Conservation (phyloP, 2,329 filamentous ascomycete genomes). For the Tolypocladium cylindrosporum region DNA sequence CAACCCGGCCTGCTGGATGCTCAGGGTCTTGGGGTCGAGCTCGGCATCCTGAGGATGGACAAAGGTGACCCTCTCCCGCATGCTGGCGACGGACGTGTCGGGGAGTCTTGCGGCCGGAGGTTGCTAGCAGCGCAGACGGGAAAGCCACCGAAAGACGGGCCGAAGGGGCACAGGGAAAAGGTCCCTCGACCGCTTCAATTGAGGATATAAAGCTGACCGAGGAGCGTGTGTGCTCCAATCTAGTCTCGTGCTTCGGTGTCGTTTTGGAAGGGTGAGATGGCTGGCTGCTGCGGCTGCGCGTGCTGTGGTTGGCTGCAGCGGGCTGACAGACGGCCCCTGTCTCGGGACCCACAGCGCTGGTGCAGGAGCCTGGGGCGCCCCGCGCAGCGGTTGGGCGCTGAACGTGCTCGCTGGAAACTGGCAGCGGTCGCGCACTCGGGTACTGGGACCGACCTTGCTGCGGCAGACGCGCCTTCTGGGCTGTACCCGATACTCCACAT, state of each 20-base stretch:
- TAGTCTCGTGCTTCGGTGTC: conserved; percentile 4
- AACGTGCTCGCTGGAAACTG: no score
- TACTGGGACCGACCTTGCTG: not conserved
- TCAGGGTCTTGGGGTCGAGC: conserved; percentile 54
- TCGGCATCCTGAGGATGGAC: conserved; percentile 54
- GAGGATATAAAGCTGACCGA: not conserved
- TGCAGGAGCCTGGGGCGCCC: not conserved
- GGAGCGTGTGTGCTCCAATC: not conserved
- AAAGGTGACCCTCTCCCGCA: conserved; percentile 76
- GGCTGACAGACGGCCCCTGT: not conserved
- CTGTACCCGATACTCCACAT: not conserved
- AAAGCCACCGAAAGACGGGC: not conserved
- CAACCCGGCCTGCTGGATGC: conserved; percentile 46
- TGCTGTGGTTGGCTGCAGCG: not conserved
- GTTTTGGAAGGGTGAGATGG: not conserved
- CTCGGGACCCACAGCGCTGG: not conserved
- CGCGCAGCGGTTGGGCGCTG: no score
- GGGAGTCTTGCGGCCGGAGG: not conserved
- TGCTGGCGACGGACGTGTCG: conserved; percentile 20
- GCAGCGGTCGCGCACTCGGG: not conserved
- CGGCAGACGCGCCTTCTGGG: not conserved
- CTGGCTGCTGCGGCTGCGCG: not conserved
- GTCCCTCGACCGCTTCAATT: not conserved
- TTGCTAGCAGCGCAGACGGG: not conserved
- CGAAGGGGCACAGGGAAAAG: not conserved